A percentile compares a stretch with the other conserved stretches of the same genome.
phyloP scores from a whole-genome alignment of 2,329 filamentous ascomycete genomes.

The Microdochium paspali region DNA sequence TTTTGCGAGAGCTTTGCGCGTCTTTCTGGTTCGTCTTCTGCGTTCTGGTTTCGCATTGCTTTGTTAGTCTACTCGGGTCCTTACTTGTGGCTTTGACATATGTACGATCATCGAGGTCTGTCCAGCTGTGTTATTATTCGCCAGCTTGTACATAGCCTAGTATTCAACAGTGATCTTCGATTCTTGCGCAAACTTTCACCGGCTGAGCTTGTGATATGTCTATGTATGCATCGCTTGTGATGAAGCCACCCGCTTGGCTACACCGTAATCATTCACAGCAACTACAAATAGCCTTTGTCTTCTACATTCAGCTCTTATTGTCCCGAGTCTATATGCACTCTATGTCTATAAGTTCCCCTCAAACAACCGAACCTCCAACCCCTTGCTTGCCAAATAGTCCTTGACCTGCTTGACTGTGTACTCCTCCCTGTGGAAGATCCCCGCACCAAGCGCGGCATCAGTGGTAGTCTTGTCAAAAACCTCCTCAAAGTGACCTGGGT shows the following conservation, averaged over 20 bases:
- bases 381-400: conserved; percentile 61
- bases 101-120: background rate
- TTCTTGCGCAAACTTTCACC: background rate
- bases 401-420: conserved; percentile 95
- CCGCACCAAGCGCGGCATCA: conserved; percentile 88
- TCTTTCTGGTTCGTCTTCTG: background rate
- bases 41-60: background rate
- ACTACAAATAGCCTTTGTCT: too few relatives aligned
- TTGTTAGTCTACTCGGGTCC: background rate
- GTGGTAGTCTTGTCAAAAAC: conserved; percentile 80
- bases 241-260: too few relatives aligned
- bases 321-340: conserved; percentile 4
- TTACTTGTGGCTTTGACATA: background rate
- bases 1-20: background rate
- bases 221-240: background rate
- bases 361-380: conserved; percentile 69
- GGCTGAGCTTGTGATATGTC: background rate
- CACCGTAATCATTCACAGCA: too few relatives aligned
- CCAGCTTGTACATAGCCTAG: background rate
- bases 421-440: conserved; percentile 95
- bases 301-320: too few relatives aligned
- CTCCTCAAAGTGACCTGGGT: conserved; percentile 79
- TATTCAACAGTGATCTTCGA: background rate
- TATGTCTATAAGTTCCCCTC: conserved; percentile 44
- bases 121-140: background rate